These are phyloP conservation scores for Penicillium sp. DNA, from an alignment of 2,329 filamentous ascomycete species.

Conservation along the genomic window DNA sequence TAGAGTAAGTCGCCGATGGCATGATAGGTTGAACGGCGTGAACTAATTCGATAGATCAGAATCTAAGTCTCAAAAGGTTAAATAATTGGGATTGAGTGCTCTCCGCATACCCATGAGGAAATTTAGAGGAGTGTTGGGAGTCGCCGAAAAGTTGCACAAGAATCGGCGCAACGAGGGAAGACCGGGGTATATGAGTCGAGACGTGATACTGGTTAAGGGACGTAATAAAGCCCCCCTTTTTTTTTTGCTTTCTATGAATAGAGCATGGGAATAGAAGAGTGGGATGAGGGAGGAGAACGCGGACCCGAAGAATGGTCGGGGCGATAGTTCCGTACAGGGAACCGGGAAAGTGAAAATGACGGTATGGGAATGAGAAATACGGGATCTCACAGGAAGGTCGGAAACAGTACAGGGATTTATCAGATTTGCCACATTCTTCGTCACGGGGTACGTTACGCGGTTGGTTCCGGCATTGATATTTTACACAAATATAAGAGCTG, in stretches of 20 bases:
- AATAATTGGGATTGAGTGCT: not conserved
- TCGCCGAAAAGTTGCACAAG: not conserved
- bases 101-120: slow-evolving; percentile 2
- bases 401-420: slow-evolving; percentile 5
- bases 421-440: slow-evolving; percentile 10
- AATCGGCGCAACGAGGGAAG: not conserved
- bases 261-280: not conserved
- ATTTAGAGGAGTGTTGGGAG: not conserved
- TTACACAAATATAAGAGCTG: not conserved
- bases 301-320: slow-evolving; percentile 6
- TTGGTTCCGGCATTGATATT: slow-evolving; percentile 2
- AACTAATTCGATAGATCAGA: slow-evolving; percentile 15
- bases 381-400: not conserved
- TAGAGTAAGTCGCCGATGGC: slow-evolving; percentile 22
- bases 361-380: slow-evolving; percentile 2
- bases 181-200: slow-evolving; percentile 2
- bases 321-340: slow-evolving; percentile 1
- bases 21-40: slow-evolving; percentile 25
- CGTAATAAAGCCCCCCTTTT: not conserved
- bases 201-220: not conserved
- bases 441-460: slow-evolving; percentile 3
- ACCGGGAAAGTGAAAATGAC: slow-evolving; percentile 1
- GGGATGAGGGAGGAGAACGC: slow-evolving; percentile 4
- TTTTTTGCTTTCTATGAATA: slow-evolving; percentile 1
- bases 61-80: not conserved